phyloP scores from a whole-genome alignment of 2,329 filamentous ascomycete genomes.

The Nemania sp. region DNA sequence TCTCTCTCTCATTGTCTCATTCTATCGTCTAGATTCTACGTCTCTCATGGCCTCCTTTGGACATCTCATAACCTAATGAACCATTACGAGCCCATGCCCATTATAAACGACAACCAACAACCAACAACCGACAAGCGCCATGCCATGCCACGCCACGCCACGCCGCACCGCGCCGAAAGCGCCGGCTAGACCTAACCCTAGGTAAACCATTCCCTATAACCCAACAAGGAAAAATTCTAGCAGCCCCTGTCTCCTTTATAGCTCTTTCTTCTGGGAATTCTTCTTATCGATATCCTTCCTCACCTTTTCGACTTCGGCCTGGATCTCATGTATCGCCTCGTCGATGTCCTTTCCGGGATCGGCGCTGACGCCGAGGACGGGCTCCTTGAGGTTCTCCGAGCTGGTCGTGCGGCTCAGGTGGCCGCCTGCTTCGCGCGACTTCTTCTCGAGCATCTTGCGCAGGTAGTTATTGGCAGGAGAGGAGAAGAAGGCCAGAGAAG shows the following conservation, averaged over 20 bases:
- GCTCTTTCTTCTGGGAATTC: conserved; percentile 18
- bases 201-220: conserved; percentile 3
- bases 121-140: neutral
- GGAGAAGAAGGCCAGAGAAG: conserved; percentile 74
- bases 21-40: no score
- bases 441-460: conserved; percentile 61
- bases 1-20: no score
- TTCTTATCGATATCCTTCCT: conserved; percentile 31
- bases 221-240: neutral
- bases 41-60: conserved; percentile 11
- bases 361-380: conserved; percentile 76
- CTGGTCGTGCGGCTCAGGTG: conserved; percentile 57
- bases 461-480: conserved; percentile 72
- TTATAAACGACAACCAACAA: neutral
- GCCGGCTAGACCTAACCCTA: neutral
- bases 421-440: conserved; percentile 53
- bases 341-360: conserved; percentile 77
- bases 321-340: conserved; percentile 77
- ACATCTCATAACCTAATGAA: neutral
- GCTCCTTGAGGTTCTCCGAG: conserved; percentile 63
- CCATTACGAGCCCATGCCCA: neutral
- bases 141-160: no score
- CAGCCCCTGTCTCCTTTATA: conserved; percentile 13
- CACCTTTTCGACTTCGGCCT: conserved; percentile 69
- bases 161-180: conserved; percentile 10